phyloP scores from a whole-genome alignment of 139 green algal genomes.

The Coccomyxa sp. region DNA sequence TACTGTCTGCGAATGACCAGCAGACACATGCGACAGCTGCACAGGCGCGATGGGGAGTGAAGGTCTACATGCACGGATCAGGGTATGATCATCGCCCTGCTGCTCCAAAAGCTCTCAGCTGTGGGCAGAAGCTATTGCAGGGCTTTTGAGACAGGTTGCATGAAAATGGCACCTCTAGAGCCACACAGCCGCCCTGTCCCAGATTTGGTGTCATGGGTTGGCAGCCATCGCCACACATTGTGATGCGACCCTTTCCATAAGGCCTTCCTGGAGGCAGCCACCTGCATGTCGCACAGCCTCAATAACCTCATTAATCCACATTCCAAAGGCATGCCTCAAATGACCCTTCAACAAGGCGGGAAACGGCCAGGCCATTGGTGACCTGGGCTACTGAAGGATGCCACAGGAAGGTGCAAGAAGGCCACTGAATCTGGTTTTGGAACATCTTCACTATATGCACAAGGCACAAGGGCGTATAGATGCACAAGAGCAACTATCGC shows the following conservation, averaged over 20 bases:
- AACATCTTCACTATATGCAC: neutral
- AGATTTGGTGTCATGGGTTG: slow-evolving; percentile 73
- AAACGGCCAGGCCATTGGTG: too few species aligned
- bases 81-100: too few species aligned
- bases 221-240: slow-evolving; percentile 66
- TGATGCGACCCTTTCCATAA: slow-evolving; percentile 37
- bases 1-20: too few species aligned
- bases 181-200: slow-evolving; percentile 64
- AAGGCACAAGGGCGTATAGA: neutral
- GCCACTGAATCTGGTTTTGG: too few species aligned
- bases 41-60: too few species aligned
- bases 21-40: too few species aligned
- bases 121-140: neutral
- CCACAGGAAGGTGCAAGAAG: neutral
- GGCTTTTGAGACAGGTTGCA: neutral
- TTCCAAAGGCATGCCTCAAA: neutral
- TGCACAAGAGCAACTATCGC: neutral
- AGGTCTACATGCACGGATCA: too few species aligned
- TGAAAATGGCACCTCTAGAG: slow-evolving; percentile 42
- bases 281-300: neutral
- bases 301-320: neutral
- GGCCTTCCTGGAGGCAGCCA: slow-evolving; percentile 14
- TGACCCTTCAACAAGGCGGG: too few species aligned
- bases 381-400: too few species aligned
- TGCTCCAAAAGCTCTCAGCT: too few species aligned